phyloP scores from a whole-genome alignment of 176 grass and related monocot species.

The Aegilops tauschii region DNA sequence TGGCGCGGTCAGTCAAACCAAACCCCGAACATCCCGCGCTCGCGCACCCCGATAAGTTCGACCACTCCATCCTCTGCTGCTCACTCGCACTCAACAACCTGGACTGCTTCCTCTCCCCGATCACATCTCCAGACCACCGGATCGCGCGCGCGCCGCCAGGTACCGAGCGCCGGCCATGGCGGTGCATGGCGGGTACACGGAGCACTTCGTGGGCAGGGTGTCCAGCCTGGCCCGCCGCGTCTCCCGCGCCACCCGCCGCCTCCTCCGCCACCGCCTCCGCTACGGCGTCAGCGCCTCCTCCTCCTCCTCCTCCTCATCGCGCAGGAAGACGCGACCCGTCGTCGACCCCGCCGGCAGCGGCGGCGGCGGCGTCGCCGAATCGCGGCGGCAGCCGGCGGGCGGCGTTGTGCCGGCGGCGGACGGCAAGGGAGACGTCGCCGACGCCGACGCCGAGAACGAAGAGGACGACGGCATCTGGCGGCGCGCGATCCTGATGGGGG shows the following conservation, averaged over 20 bases:
- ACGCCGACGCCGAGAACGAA: background rate
- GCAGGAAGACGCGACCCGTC: background rate
- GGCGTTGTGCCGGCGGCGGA: background rate
- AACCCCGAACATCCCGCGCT: conserved; percentile 8
- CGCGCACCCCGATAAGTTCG: background rate
- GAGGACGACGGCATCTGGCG: conserved; percentile 5
- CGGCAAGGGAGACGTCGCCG: background rate
- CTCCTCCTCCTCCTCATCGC: background rate
- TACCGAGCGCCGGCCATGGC: conserved; percentile 1
- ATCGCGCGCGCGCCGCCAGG: background rate
- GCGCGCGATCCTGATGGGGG: conserved; percentile 55
- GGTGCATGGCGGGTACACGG: conserved; percentile 9
- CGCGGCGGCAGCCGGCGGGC: background rate
- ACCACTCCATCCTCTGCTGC: background rate
- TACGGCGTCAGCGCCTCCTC: background rate
- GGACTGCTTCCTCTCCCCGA: background rate
- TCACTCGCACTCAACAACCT: background rate
- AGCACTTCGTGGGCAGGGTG: conserved; percentile 27
- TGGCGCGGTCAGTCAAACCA: background rate
- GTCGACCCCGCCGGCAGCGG: background rate
- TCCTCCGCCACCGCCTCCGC: conserved; percentile 25
- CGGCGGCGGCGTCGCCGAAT: too few species aligned
- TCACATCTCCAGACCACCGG: background rate
- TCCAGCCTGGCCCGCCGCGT: conserved; percentile 16
- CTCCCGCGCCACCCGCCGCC: conserved; percentile 42